Conservation (phyloP, 805 yeast species). For the Saturnispora galanensis region DNA sequence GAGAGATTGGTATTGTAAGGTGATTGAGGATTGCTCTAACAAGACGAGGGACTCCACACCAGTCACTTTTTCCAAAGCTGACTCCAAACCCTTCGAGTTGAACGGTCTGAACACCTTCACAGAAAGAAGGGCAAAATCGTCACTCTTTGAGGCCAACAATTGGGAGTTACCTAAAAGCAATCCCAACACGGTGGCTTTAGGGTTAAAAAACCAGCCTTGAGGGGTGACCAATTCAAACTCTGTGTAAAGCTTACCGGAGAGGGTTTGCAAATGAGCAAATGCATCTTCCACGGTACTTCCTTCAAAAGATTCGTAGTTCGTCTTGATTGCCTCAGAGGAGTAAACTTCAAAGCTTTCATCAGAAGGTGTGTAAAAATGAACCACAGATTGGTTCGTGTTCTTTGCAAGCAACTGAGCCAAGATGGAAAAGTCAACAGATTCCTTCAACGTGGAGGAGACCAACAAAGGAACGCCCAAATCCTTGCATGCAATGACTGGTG, state of each 20-base stretch:
- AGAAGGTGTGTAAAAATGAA: conserved; percentile 51
- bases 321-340: conserved; percentile 8
- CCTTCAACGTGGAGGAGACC: conserved; percentile 50
- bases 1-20: conserved; percentile 31
- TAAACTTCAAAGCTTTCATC: conserved; percentile 6
- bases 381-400: conserved; percentile 42
- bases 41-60: conserved; percentile 34
- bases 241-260: conserved; percentile 24
- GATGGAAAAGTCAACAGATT: conserved; percentile 43
- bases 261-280: conserved; percentile 23
- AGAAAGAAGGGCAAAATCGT: conserved; percentile 36
- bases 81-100: conserved; percentile 39
- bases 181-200: conserved; percentile 30
- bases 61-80: conserved; percentile 22
- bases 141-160: conserved; percentile 9
- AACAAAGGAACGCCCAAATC: conserved; percentile 57
- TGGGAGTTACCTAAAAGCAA: conserved; percentile 53
- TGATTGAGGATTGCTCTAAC: conserved; percentile 52
- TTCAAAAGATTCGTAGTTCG: conserved; percentile 15
- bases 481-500: conserved; percentile 60
- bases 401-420: conserved; percentile 51
- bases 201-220: conserved; percentile 17
- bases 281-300: conserved; percentile 26
- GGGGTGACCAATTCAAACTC: conserved; percentile 30
- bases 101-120: conserved; percentile 71